Percentiles rank a stretch among this genome's conserved stretches.
Evolutionary conservation across 306 rosid genomes (phyloP).

Genomic region (Benincasa hispida): DNA sequence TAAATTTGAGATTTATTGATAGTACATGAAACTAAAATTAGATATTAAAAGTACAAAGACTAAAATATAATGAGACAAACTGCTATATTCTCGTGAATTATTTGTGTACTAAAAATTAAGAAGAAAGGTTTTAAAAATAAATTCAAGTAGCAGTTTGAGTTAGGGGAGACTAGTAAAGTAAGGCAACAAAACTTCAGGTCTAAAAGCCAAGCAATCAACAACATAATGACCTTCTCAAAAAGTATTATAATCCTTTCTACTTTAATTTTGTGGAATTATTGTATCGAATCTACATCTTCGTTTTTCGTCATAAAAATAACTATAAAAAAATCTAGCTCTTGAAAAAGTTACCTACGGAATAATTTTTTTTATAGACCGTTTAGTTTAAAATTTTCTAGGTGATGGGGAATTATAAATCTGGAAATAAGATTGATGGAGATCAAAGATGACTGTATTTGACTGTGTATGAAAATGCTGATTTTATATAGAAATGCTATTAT

Average conservation of each 20-base stretch:
- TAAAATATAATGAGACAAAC: too few relatives aligned
- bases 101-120: background rate
- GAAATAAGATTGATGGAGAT: too few relatives aligned
- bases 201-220: background rate
- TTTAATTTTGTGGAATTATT: background rate
- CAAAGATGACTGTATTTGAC: too few relatives aligned
- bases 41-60: too few relatives aligned
- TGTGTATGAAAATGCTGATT: too few relatives aligned
- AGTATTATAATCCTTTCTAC: background rate
- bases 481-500: too few relatives aligned
- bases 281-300: background rate
- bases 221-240: background rate
- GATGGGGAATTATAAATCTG: too few relatives aligned
- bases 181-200: background rate
- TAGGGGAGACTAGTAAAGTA: background rate
- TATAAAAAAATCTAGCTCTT: background rate
- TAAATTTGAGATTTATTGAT: too few relatives aligned
- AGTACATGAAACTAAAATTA: too few relatives aligned
- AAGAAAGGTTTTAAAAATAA: background rate
- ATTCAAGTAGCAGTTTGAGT: background rate
- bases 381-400: too few relatives aligned
- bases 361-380: too few relatives aligned
- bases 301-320: background rate
- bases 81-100: background rate
- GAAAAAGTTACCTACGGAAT: too few relatives aligned